These are phyloP conservation scores for Euryodendron excelsum DNA, from an alignment of 148 eudicot species.

Conservation along the genomic window DNA sequence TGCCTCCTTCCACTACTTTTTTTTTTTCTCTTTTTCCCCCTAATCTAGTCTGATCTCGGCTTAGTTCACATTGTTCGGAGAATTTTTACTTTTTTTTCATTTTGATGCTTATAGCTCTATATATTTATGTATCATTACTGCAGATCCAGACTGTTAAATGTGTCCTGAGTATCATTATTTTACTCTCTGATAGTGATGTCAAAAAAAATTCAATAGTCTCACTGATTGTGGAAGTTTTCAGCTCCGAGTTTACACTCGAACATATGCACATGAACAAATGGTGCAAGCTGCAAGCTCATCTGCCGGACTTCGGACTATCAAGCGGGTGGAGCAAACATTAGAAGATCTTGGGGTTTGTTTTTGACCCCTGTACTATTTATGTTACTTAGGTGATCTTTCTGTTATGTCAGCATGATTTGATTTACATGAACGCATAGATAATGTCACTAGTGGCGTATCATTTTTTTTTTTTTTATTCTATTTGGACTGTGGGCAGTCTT, in stretches of 20 bases:
- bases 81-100: too few species aligned
- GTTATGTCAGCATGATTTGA: slow-evolving; percentile 2
- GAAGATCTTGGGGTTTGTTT: slow-evolving; percentile 96
- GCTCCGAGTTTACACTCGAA: slow-evolving; percentile 86
- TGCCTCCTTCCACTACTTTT: neutral
- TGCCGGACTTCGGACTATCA: slow-evolving; percentile 93
- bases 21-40: neutral
- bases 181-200: neutral
- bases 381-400: neutral
- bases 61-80: too few species aligned
- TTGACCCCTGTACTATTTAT: slow-evolving; percentile 16
- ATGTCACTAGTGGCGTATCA: too few species aligned
- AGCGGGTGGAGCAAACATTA: slow-evolving; percentile 91
- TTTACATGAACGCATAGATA: neutral
- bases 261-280: slow-evolving; percentile 96
- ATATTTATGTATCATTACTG: neutral
- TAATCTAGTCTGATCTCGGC: too few species aligned
- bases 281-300: slow-evolving; percentile 94
- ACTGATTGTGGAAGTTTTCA: slow-evolving; percentile 42
- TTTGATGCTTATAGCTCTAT: neutral
- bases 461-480: neutral
- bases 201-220: neutral
- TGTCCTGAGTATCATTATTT: neutral
- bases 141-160: neutral
- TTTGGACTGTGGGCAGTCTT: neutral